Base-by-base conservation (phyloP, 495 filamentous ascomycete genomes). In the Penicillium manginii region DNA sequence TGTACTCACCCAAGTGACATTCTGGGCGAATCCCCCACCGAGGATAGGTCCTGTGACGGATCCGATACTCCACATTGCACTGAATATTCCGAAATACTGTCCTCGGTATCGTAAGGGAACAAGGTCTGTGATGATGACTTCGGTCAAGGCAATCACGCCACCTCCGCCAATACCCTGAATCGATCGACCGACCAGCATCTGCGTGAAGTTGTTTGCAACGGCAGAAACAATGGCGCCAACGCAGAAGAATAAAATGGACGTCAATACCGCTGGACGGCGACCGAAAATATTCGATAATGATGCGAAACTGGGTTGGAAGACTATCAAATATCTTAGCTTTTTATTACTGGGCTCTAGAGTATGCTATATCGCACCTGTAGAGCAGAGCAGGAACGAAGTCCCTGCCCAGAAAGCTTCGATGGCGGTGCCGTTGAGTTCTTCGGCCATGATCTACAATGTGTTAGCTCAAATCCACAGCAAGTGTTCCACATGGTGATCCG, bases 151-250 rank as follows among this genome's bases (percentile, higher is more conserved):
- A 17, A 90, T 78, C 37, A 92, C 74, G 0, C 89, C 89, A n/a
- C 89, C 88, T 23, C 86, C 88, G 9, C 89, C 89, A 19, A 89
- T 68, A 43, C 89, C 89, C 57, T 91, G 88, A 19, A 91, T 80
- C 0, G 82, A 78, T 8, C 89, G 79, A 3, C 87, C 87, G 32
- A 87, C 78, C 12, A 91, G 79, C 64, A 92, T 80, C 31, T 84
- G 67, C 4, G 81, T 84, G 65, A 91, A 90, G 64, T 86, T 77
- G 17, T 82, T 77, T 2, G 78, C 64, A 64, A 80, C 61, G 67
- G 85, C 83, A 3, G 73, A 77, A 17, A 88, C 58, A 17, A 88
- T 75, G 2, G 85, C 78, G 0, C 87, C 88, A 7, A 77, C 70
- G 9, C 74, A 72, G 68, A 91, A 91, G 58, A 87, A 77, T 0